These are phyloP conservation scores for Azolla pinnata DNA, from an alignment of 75 land plant genomes.

Conservation along the genomic window DNA sequence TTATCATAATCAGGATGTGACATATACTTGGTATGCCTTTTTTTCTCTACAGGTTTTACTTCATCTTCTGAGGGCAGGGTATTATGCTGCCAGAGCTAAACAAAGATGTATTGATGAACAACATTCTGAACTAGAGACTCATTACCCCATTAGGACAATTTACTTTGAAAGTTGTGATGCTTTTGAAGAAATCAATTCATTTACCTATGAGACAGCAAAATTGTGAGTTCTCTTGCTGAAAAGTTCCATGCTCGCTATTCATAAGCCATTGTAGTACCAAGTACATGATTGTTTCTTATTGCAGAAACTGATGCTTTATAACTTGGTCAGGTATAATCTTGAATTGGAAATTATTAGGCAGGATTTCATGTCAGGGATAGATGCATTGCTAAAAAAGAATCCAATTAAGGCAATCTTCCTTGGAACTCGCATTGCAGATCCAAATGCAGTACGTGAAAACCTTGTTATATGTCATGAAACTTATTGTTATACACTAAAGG, in stretches of 20 bases:
- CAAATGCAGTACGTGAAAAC: slow-evolving; percentile 69
- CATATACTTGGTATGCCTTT: no score
- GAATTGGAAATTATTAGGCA: slow-evolving; percentile 66
- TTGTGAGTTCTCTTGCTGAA: slow-evolving; percentile 26
- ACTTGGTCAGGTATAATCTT: slow-evolving; percentile 52
- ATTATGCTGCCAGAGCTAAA: slow-evolving; percentile 39
- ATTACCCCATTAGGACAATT: slow-evolving; percentile 62
- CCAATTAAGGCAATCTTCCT: slow-evolving; percentile 86
- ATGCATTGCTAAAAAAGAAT: slow-evolving; percentile 50
- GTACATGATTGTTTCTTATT: no score
- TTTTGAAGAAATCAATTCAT: slow-evolving; percentile 80
- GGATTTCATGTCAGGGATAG: slow-evolving; percentile 88
- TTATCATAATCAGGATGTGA: no score
- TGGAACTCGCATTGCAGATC: slow-evolving; percentile 92
- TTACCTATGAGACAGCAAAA: slow-evolving; percentile 76
- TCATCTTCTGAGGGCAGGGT: slow-evolving; percentile 88
- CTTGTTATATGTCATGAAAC: neutral
- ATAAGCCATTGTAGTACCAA: no score
- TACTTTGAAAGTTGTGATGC: slow-evolving; percentile 84
- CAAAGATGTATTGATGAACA: slow-evolving; percentile 13
- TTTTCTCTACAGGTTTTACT: slow-evolving; percentile 52
- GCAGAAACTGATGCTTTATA: no score
- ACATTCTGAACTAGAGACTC: slow-evolving; percentile 4
- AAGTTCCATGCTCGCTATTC: neutral
- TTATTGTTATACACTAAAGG: neutral